Evolutionary conservation across 768 basidiomycete species (phyloP).

Genomic region (Termitomyces sp.): DNA sequence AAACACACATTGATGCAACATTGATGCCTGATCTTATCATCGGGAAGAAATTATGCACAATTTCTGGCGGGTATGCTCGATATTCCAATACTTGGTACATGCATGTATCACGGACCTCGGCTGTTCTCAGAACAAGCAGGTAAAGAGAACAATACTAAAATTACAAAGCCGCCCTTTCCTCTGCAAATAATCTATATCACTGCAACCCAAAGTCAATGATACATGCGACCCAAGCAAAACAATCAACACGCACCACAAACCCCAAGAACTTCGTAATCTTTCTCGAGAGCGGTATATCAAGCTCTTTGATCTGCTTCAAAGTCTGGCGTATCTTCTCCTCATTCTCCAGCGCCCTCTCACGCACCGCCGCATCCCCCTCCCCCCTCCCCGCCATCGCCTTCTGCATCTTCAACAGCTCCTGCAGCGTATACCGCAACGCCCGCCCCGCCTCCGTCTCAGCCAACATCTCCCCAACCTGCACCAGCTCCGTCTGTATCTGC

Average conservation of each 20-base stretch:
- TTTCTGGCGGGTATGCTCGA: no score
- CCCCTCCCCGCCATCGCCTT: neutral
- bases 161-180: neutral
- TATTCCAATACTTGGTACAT: no score
- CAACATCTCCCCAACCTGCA: constrained; percentile 9
- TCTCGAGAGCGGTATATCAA: constrained; percentile 12
- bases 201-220: neutral
- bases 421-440: constrained; percentile 9
- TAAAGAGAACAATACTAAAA: no score
- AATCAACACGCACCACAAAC: constrained; percentile 1
- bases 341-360: neutral
- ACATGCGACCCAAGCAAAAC: neutral
- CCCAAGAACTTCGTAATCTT: constrained; percentile 9
- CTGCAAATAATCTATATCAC: neutral
- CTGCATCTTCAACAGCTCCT: constrained; percentile 11
- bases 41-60: no score
- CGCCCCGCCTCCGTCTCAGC: constrained; percentile 14
- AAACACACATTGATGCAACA: no score
- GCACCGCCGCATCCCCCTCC: neutral
- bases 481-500: constrained; percentile 13
- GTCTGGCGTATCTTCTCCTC: constrained; percentile 11
- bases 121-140: no score
- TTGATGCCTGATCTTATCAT: no score
- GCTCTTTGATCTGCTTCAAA: constrained; percentile 12
- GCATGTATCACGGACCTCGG: no score